phyloP scores from a whole-genome alignment of 2,329 filamentous ascomycete genomes.

The Xylaria sp. region DNA sequence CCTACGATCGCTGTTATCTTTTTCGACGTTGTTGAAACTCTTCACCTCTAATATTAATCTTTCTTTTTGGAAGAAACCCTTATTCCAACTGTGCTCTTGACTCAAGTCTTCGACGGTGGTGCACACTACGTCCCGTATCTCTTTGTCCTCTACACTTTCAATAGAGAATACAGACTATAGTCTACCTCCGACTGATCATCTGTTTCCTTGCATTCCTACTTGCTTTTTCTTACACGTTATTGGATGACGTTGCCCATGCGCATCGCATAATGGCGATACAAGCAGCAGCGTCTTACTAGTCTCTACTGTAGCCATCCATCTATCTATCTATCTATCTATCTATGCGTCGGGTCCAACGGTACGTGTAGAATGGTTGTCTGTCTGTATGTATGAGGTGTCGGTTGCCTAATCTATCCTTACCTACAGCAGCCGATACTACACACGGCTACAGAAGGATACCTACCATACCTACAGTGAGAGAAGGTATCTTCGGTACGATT shows the following conservation, averaged over 20 bases:
- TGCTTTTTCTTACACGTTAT: not conserved
- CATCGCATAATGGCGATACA: not conserved
- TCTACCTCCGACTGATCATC: too few species aligned
- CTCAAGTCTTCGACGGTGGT: not conserved
- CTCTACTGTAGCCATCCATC: not conserved
- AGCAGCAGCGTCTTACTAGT: not conserved
- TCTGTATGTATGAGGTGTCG: not conserved
- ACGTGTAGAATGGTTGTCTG: too few species aligned
- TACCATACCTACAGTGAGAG: too few species aligned
- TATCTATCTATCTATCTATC: not conserved
- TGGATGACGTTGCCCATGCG: slow-evolving; percentile 14
- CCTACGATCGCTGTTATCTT: too few species aligned
- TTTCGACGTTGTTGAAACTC: too few species aligned
- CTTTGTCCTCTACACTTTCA: too few species aligned
- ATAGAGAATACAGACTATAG: too few species aligned
- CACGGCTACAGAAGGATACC: too few species aligned
- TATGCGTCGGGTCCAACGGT: not conserved
- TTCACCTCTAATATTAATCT: not conserved
- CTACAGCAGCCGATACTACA: not conserved
- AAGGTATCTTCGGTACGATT: too few species aligned
- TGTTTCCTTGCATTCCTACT: not conserved
- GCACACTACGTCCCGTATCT: too few species aligned
- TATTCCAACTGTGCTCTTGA: not conserved
- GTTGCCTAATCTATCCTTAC: not conserved
- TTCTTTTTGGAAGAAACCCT: too few species aligned